Percentiles rank a stretch among this genome's conserved stretches.
phyloP scores from a whole-genome alignment of 495 filamentous ascomycete species.

The Talaromyces nanjingensis region DNA sequence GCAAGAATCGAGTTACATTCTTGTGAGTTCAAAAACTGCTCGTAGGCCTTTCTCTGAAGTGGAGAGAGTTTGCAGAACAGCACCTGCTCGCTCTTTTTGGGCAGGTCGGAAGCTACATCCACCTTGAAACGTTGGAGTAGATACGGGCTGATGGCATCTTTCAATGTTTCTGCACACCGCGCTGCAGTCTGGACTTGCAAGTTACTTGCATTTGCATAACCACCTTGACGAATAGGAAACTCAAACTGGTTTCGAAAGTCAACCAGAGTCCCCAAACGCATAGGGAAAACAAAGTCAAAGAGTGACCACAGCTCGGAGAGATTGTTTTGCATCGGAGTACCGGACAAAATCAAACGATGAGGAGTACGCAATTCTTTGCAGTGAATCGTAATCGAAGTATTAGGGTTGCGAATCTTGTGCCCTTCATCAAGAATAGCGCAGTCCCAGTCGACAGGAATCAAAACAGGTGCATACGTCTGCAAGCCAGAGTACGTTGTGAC shows the following conservation, averaged over 20 bases:
- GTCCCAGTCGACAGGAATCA: slow-evolving; percentile 80
- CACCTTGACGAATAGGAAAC: slow-evolving; percentile 82
- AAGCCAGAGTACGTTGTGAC: slow-evolving; percentile 93
- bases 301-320: slow-evolving; percentile 93
- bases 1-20: slow-evolving; percentile 73
- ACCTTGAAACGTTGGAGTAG: slow-evolving; percentile 89
- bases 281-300: slow-evolving; percentile 94
- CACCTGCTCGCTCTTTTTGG: slow-evolving; percentile 90
- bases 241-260: slow-evolving; percentile 87
- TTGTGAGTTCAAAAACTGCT: slow-evolving; percentile 69
- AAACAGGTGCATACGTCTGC: slow-evolving; percentile 71
- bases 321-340: slow-evolving; percentile 97
- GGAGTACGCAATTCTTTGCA: slow-evolving; percentile 85
- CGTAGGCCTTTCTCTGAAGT: slow-evolving; percentile 68
- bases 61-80: slow-evolving; percentile 88
- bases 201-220: slow-evolving; percentile 89
- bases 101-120: slow-evolving; percentile 87
- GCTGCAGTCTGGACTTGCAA: slow-evolving; percentile 86
- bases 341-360: slow-evolving; percentile 87
- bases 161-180: slow-evolving; percentile 82
- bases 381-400: slow-evolving; percentile 82
- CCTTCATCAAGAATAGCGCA: slow-evolving; percentile 95
- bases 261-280: slow-evolving; percentile 87
- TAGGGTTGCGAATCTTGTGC: slow-evolving; percentile 95
- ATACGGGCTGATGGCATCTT: slow-evolving; percentile 85